These are phyloP conservation scores for Boletus huronensis DNA, from an alignment of 768 basidiomycete species.

Conservation along the genomic window DNA sequence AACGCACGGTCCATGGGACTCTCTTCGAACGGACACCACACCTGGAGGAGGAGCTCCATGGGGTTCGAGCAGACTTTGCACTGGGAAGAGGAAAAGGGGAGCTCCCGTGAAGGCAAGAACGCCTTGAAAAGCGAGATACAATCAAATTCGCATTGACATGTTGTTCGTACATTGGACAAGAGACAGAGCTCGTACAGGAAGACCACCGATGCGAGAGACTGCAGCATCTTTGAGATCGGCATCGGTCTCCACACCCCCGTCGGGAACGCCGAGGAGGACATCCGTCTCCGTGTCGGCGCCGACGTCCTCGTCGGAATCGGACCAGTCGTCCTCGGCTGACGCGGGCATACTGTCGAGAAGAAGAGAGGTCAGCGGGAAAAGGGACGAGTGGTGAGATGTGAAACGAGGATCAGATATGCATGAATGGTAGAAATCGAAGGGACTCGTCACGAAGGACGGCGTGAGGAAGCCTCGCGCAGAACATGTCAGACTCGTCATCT, in stretches of 20 bases:
- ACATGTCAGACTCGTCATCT: constrained; percentile 84
- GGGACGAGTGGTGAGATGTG: neutral
- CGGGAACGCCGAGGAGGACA: constrained; percentile 77
- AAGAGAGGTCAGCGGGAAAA: constrained; percentile 7
- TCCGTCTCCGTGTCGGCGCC: constrained; percentile 59
- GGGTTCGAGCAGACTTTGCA: constrained; percentile 70
- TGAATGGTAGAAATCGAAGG: constrained; percentile 77
- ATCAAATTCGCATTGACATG: constrained; percentile 43
- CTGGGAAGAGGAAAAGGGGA: constrained; percentile 55
- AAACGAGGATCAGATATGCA: constrained; percentile 71
- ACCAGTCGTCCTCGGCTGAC: constrained; percentile 60
- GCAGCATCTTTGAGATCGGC: constrained; percentile 69
- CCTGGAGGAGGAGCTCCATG: constrained; percentile 81
- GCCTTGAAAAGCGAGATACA: constrained; percentile 56
- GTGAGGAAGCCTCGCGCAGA: constrained; percentile 58
- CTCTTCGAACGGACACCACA: constrained; percentile 88
- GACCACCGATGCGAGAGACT: constrained; percentile 87
- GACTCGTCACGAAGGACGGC: constrained; percentile 58
- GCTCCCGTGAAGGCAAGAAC: constrained; percentile 63
- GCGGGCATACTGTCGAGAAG: constrained; percentile 39
- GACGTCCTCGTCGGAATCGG: constrained; percentile 73
- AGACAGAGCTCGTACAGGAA: constrained; percentile 69
- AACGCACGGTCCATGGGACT: constrained; percentile 82
- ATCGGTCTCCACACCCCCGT: constrained; percentile 58
- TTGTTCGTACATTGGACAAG: constrained; percentile 44